Evolutionary conservation across 805 yeast species (phyloP).

Genomic region (Pichia californica): DNA sequence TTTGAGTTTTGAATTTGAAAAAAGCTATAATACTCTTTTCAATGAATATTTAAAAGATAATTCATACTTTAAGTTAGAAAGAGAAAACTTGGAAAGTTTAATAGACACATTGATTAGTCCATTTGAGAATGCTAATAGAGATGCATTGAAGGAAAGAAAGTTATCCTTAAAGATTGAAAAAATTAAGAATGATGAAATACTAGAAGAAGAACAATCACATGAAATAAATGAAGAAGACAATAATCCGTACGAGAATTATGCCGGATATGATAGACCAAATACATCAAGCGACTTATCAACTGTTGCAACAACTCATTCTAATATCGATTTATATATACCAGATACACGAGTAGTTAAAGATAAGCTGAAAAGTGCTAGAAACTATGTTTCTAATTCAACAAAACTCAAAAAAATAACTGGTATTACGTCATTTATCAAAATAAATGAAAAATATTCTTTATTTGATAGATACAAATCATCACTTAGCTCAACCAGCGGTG

Average conservation of each 20-base stretch:
- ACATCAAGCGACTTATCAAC: no score
- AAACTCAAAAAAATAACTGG: conserved; percentile 22
- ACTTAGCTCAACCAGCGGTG: conserved; percentile 2
- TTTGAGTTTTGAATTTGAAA: conserved; percentile 52
- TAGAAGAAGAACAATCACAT: conserved; percentile 3
- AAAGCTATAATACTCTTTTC: conserved; percentile 66
- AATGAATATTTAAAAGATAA: conserved; percentile 59
- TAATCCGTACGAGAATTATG: neutral
- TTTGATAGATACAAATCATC: conserved; percentile 21
- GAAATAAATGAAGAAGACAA: neutral
- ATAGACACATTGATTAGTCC: conserved; percentile 39
- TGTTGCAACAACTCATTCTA: neutral
- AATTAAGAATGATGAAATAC: conserved; percentile 17
- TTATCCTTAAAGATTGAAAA: conserved; percentile 25
- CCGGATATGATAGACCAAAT: no score
- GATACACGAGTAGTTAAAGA: conserved; percentile 12
- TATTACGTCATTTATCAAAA: conserved; percentile 43
- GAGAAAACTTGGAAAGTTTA: conserved; percentile 54
- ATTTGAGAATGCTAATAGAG: conserved; percentile 36
- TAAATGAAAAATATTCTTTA: conserved; percentile 39
- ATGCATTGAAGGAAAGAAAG: conserved; percentile 31
- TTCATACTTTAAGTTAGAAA: conserved; percentile 66
- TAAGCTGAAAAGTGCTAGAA: conserved; percentile 11
- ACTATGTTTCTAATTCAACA: conserved; percentile 14
- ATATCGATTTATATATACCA: conserved; percentile 11